phyloP scores from a whole-genome alignment of 768 basidiomycete genomes.

The Suillus tomentosus region DNA sequence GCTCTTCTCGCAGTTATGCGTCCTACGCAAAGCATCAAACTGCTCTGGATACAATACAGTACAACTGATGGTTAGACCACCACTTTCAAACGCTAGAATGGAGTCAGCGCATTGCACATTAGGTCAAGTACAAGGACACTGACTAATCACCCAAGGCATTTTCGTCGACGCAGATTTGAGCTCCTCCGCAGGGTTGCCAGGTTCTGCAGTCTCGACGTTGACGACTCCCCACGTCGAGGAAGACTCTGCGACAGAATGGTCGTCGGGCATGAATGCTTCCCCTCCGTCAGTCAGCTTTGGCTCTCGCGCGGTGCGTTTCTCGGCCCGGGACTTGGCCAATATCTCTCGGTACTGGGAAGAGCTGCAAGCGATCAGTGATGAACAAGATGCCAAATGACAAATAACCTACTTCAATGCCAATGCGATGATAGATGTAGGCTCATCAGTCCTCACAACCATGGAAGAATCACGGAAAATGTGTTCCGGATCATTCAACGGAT shows the following conservation, averaged over 20 bases:
- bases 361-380: slow-evolving; percentile 38
- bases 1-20: slow-evolving; percentile 91
- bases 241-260: slow-evolving; percentile 77
- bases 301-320: slow-evolving; percentile 67
- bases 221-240: slow-evolving; percentile 93
- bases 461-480: slow-evolving; percentile 94
- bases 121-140: slow-evolving; percentile 30
- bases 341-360: slow-evolving; percentile 84
- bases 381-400: neutral
- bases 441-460: slow-evolving; percentile 94
- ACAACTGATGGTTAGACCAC: slow-evolving; percentile 88
- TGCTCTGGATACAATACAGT: slow-evolving; percentile 96
- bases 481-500: slow-evolving; percentile 77
- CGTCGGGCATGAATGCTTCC: slow-evolving; percentile 93
- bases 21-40: slow-evolving; percentile 90
- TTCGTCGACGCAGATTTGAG: slow-evolving; percentile 74
- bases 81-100: slow-evolving; percentile 80
- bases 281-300: slow-evolving; percentile 61
- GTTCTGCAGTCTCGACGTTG: slow-evolving; percentile 71
- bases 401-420: slow-evolving; percentile 79
- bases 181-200: slow-evolving; percentile 74
- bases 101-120: slow-evolving; percentile 6
- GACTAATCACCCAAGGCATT: slow-evolving; percentile 81
- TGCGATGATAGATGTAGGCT: slow-evolving; percentile 97
- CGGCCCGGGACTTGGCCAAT: slow-evolving; percentile 73